Evolutionary conservation across 2,329 filamentous ascomycete genomes (phyloP), one percentile per base, ranked within the genome.

Genomic region (Fusarium cicatricum): DNA sequence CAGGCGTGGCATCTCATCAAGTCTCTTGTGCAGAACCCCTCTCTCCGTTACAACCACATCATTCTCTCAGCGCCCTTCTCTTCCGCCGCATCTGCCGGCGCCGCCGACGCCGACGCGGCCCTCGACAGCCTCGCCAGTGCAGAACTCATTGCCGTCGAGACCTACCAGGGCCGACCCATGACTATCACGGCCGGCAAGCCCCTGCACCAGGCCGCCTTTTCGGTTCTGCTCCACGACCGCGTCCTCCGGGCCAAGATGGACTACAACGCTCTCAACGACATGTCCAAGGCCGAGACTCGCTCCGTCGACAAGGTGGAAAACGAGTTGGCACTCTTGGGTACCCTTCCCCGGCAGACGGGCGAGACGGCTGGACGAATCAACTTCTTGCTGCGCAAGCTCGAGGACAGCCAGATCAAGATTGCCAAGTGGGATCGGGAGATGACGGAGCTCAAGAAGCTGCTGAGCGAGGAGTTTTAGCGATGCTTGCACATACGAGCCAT

Each of bases 1-100:
- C 95, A 98, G 77, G 94, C 92, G 0, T 98, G 95, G 95, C 84
- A 89, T 55, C 78, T 99, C 2, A 88, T 98, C 74, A 93, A 90
- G 70, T 80, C 85, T 26, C 85, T 99, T 12, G 89, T 91, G 0
- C 74, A 83, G n/a, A 78, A 85, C 11, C 85, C 88, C 6, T 81
- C 75, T 4, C 80, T 98, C 1, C 85, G 90, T 2, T 98, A 97
- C 80, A 94, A 96, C 74, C 90, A 96, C 69, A 81, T 97, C 2
- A 78, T 97, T 0, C 83, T 97, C 2, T 85, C 88, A 4, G 86
- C 90, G 50, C 83, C 90, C 0, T 96, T 96, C 17, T 78, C 80
- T 0, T 85, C 85, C 1, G 72, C 75, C 0, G 60, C 60, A 32
- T 52, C 60, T 9, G 55, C 48, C 11, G 44, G 42, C 19, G 82